Evolutionary conservation across 306 rosid genomes (phyloP).

Genomic region (Aeschynomene evenia): DNA sequence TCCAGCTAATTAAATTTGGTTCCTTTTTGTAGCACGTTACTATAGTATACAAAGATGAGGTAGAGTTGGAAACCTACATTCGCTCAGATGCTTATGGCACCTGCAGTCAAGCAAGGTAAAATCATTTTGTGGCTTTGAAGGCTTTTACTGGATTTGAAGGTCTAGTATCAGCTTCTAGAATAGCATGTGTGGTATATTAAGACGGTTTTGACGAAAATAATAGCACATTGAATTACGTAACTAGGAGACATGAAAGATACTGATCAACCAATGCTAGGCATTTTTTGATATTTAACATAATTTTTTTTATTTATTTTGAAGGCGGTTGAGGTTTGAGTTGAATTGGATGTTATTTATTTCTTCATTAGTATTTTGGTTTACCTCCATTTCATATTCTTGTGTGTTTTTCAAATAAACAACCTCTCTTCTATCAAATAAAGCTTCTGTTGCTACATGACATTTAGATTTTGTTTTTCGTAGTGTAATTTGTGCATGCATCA

Average conservation of each 20-base stretch:
- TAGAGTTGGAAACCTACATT: constrained; percentile 76
- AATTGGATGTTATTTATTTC: constrained; percentile 12
- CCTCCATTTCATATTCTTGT: background rate
- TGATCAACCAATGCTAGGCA: background rate
- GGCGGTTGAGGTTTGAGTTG: constrained; percentile 5
- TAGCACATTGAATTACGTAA: background rate
- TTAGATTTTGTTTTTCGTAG: background rate
- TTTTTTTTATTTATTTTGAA: background rate
- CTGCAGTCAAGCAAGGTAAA: constrained; percentile 64
- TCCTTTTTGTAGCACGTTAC: constrained; percentile 64
- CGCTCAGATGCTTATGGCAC: constrained; percentile 73
- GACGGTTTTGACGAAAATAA: background rate
- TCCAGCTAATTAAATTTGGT: constrained; percentile 28
- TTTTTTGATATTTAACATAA: background rate
- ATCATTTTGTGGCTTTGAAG: constrained; percentile 25
- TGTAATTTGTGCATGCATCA: background rate
- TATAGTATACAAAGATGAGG: constrained; percentile 76
- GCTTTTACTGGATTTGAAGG: constrained; percentile 15
- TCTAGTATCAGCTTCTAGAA: constrained; percentile 19
- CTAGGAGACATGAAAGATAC: constrained; percentile 7
- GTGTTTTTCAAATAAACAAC: too few relatives aligned
- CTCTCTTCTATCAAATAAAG: background rate
- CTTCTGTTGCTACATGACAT: constrained; percentile 2
- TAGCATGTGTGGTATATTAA: constrained; percentile 16
- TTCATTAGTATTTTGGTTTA: constrained; percentile 10